Base-by-base conservation (phyloP, 768 basidiomycete genomes). In the Lanmaoa rubissima region DNA sequence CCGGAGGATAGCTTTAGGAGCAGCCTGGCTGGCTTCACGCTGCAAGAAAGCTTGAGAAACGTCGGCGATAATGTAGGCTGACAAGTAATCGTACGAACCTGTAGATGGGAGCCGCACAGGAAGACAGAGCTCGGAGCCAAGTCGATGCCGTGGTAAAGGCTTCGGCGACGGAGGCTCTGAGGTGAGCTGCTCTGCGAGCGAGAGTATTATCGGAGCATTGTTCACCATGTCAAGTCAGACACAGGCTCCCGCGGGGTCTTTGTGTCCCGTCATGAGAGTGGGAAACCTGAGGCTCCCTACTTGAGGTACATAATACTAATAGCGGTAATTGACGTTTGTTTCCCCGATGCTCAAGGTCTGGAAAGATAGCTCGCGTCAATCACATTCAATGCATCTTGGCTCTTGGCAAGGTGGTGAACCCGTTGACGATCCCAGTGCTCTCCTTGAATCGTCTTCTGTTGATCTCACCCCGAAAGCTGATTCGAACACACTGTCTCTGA, bases 71-170 rank as follows among this genome's bases (percentile, higher is more conserved):
- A 39, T 48, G 50, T 35, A 17, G 31, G 35, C 53, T 21, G 57
- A 44, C 55, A 51, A 54, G 32, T 14, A 45, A 55, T 11, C 39
- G 24, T 40, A 76, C 81, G 49, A 61, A 87, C 87, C 80, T 58
- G 74, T 78, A 9, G 85, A 80, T 14, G 90, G 90, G 44, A 91
- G 78, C n/a, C 88, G 79, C 50, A 79, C 81, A 34, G 84, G 87
- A 35, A 91, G 76, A 68, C 86, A 87, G 54, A 81, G 81, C 11
- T 81, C 75, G 4, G 82, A 78, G 10, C 61, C 61, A 3, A 83
- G 61, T 42, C 78, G 78, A 57, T 66, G 73, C 55, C 82, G 78
- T 50, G 72, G 52, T 24, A 44, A 39, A 13, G 73, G 72, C 34
- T 61, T 60, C 10, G 54, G 52, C 40, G 61, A 49, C 17, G 42